phyloP scores from a whole-genome alignment of 2,329 filamentous ascomycete species.

The Cercospora janseana region DNA sequence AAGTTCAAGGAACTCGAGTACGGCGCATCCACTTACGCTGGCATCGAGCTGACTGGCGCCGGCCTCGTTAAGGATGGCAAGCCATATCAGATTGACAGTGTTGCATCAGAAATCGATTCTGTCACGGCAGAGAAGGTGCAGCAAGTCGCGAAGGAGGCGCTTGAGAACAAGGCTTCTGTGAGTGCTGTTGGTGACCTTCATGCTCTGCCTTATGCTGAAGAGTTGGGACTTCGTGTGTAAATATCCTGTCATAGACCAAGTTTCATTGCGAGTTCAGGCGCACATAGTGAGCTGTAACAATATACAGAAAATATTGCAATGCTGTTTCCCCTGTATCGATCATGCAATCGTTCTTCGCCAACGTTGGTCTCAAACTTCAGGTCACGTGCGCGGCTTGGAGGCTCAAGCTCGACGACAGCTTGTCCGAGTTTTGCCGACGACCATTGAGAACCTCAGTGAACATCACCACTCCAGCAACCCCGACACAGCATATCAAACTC shows the following conservation, averaged over 20 bases:
- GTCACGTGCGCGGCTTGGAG: constrained; percentile 6
- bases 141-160: constrained; percentile 83
- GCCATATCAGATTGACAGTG: constrained; percentile 77
- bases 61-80: constrained; percentile 78
- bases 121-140: constrained; percentile 84
- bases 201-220: constrained; percentile 86
- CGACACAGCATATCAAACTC: constrained; percentile 26
- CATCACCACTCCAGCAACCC: neutral
- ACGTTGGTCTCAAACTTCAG: too few relatives aligned
- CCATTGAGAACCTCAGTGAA: constrained; percentile 12
- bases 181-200: constrained; percentile 88
- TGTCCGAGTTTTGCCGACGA: constrained; percentile 14
- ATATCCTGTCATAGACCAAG: constrained; percentile 40
- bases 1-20: constrained; percentile 88
- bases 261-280: constrained; percentile 32
- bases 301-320: constrained; percentile 28
- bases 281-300: constrained; percentile 37
- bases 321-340: too few relatives aligned
- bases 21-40: constrained; percentile 72
- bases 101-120: constrained; percentile 73
- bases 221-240: constrained; percentile 93
- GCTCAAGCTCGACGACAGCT: constrained; percentile 1
- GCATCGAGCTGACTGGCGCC: constrained; percentile 79
- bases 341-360: too few relatives aligned
- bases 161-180: constrained; percentile 85